Conservation (phyloP, 371 early-diverging fungal genomes). For the Chytridium lagenaria region DNA sequence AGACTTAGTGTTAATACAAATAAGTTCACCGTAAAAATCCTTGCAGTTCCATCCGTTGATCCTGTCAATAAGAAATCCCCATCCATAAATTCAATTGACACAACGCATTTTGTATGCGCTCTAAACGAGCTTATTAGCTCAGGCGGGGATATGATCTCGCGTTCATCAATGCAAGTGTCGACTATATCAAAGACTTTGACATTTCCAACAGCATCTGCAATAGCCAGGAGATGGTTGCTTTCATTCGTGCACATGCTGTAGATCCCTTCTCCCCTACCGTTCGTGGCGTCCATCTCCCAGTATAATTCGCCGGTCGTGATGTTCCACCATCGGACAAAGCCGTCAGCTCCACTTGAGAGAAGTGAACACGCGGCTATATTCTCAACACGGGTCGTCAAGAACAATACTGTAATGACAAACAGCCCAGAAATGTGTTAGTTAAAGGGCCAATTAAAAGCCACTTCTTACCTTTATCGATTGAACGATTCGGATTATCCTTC, state of each 20-base stretch:
- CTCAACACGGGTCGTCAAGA: slow-evolving; percentile 35
- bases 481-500: slow-evolving; percentile 30
- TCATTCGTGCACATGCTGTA: slow-evolving; percentile 46
- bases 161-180: slow-evolving; percentile 40
- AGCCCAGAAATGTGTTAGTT: background rate
- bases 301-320: slow-evolving; percentile 33
- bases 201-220: slow-evolving; percentile 48
- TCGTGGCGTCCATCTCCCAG: slow-evolving; percentile 43
- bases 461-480: slow-evolving; percentile 47
- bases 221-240: slow-evolving; percentile 41
- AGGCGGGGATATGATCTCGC: slow-evolving; percentile 28
- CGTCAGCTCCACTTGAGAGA: slow-evolving; percentile 52
- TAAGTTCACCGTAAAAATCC: slow-evolving; percentile 48
- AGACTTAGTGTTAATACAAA: background rate
- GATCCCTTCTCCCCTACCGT: slow-evolving; percentile 44
- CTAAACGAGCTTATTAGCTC: slow-evolving; percentile 32
- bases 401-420: slow-evolving; percentile 39
- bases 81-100: slow-evolving; percentile 43
- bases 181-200: slow-evolving; percentile 49
- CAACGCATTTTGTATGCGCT: slow-evolving; percentile 46
- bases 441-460: background rate
- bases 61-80: slow-evolving; percentile 42
- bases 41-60: slow-evolving; percentile 50
- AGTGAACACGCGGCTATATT: slow-evolving; percentile 40
- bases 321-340: slow-evolving; percentile 57